Base-by-base conservation (phyloP, 129 eudicot species). In the Saposhnikovia divaricata region DNA sequence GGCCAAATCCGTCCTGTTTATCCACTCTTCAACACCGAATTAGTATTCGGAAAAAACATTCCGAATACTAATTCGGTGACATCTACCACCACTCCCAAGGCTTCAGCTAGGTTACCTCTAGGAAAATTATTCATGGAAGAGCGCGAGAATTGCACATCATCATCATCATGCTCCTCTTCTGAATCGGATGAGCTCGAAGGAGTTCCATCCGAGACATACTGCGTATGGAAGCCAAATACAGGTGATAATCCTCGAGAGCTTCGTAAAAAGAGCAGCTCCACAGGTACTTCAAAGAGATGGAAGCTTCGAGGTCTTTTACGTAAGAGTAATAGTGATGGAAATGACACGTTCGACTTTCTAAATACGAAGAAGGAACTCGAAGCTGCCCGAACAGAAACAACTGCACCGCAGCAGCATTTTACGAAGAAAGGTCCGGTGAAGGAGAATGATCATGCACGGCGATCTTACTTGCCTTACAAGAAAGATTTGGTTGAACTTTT, bases 221-320 rank as follows among this genome's bases (percentile, higher is more conserved):
- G 98, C 74, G 96, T 91, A 8, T 93, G 98, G 98, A 84, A 80
- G 73, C 97, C 97, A 37, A 81, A 66, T n/a, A 9, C 79, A 43
- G 87, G 77, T 72, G 90, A 68, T 79, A 84, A 86, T 80, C 23
- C 87, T 4, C 80, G 81, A 57, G 87, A 27, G 59, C 79, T 46
- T 57, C 70, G 90, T 71, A 91, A 84, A 68, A 93, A 93, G 83
- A 93, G 93, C 81, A 81, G 72, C 25, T 92, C 97, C 25, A 87
- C 96, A 0, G 96, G 93, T 61, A 74, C 91, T 69, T 89, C 93
- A 19, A 86, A 89, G 69, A 84, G 93, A 77, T 88, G 97, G 97
- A 91, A 82, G 65, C 61, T 91, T 21, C 87, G 84, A 21, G 84
- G 87, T 39, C 79, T 91, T 14, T 77, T 91, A 0, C 78, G 76